Evolutionary conservation across 2,329 filamentous ascomycete species (phyloP), one percentile per base, ranked within the genome.

Genomic region (Colletotrichum somersetense): DNA sequence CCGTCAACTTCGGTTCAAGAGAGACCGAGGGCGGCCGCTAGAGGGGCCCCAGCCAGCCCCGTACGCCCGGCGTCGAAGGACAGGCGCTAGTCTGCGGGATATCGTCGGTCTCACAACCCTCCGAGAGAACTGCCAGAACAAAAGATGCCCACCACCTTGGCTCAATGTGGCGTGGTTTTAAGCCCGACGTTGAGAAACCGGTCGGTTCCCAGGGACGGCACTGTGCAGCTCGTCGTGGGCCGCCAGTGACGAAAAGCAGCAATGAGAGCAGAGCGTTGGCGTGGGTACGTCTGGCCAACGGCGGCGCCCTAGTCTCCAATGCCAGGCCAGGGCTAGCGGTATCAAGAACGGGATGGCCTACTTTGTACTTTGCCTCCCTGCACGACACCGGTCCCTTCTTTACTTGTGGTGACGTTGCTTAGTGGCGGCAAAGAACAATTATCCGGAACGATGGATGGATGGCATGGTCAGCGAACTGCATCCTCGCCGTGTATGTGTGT

Each of bases 111-210:
- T 46, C 66, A n/a, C 14, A 23, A 5, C 48, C 48, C 48, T 5
- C 48, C 20, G 40, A 46, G 42, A 16, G 18, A 18, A 40, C 18
- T 7, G 69, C 59, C 33, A 63, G 53, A 69, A 69, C 69, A 68
- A 72, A 69, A 16, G 11, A 16, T 18, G 59, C 12, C 33, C 40
- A 1, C 53, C 70, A 65, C 44, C 53, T 50, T 62, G 66, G 58
- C 40, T 61, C 69, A 56, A 61, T 33, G 69, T 72, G 69, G 69
- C 69, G 69, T 72, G 66, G 66, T 69, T 69, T 55, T 35, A 20
- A 44, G 66, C 61, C 42, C 65, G 55, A 72, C 46, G 69, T 69
- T 69, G 69, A 52, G 18, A 23, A 64, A 33, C 18, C 55, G 35
- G 40, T 61, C 59, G 30, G 53, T 33, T 40, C 64, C 66, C 59